Conservation (phyloP, 2,329 filamentous ascomycete species). For the Aplosporella prunicola region DNA sequence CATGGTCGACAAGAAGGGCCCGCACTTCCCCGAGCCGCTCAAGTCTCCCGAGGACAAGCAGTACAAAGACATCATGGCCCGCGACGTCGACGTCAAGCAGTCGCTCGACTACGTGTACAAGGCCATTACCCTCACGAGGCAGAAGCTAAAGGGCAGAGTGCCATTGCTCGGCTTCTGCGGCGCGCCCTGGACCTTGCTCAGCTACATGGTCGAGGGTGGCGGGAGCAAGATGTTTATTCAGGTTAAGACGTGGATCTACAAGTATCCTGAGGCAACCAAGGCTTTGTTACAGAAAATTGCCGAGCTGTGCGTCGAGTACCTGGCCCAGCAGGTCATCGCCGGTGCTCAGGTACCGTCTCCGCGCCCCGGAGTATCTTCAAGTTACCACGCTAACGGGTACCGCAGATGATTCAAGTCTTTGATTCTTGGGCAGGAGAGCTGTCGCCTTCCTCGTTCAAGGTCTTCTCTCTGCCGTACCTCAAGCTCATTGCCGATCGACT, state of each 20-base stretch:
- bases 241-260: slow-evolving; percentile 95
- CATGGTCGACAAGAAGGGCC: slow-evolving; percentile 96
- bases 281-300: slow-evolving; percentile 81
- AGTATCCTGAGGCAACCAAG: slow-evolving; percentile 71
- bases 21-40: slow-evolving; percentile 83
- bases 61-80: slow-evolving; percentile 66
- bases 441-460: slow-evolving; percentile 70
- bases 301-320: slow-evolving; percentile 87
- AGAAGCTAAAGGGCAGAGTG: slow-evolving; percentile 79
- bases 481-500: slow-evolving; percentile 74
- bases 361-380: slow-evolving; percentile 13
- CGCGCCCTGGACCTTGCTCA: slow-evolving; percentile 91
- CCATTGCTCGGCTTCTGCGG: slow-evolving; percentile 95
- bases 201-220: slow-evolving; percentile 98
- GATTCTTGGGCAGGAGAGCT: slow-evolving; percentile 97
- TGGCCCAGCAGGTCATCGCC: slow-evolving; percentile 84
- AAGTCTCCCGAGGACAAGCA: slow-evolving; percentile 71
- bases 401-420: slow-evolving; percentile 82
- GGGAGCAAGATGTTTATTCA: slow-evolving; percentile 92
- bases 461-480: slow-evolving; percentile 80
- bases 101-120: slow-evolving; percentile 93
- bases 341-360: slow-evolving; percentile 88
- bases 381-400: slow-evolving; percentile 13
- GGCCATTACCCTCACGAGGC: slow-evolving; percentile 81
- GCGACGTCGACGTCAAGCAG: slow-evolving; percentile 71